Conservation (phyloP, 202 grass and related monocot genomes). For the Elaeis oleifera region DNA sequence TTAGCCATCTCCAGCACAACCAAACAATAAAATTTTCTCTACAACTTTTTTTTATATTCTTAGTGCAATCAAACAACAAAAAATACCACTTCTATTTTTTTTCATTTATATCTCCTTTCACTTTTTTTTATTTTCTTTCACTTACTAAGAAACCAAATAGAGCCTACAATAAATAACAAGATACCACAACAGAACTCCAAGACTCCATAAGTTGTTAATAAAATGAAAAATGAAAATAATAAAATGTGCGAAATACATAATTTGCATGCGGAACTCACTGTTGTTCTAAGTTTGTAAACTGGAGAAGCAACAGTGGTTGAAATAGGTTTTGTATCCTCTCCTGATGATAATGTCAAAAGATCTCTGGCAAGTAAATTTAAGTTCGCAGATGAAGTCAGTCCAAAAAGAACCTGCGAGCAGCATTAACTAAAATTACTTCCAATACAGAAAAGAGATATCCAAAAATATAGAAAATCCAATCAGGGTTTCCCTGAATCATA, state of each 20-base stretch:
- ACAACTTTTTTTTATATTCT: no score
- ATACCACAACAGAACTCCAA: not conserved
- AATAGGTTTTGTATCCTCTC: constrained; percentile 34
- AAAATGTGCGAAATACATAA: not conserved
- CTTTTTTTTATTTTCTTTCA: no score
- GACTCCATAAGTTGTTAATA: no score
- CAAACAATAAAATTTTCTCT: no score
- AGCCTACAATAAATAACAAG: not conserved
- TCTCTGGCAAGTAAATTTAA: constrained; percentile 48
- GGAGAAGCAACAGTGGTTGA: constrained; percentile 55
- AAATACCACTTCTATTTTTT: no score
- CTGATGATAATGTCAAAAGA: constrained; percentile 44
- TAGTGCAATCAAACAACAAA: no score
- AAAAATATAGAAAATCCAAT: no score
- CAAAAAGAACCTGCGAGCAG: constrained; percentile 65
- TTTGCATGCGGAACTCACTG: constrained; percentile 44
- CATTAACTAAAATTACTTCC: not conserved
- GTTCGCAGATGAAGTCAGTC: constrained; percentile 53
- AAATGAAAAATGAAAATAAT: not conserved
- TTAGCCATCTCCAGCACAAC: no score
- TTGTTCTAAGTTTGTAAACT: constrained; percentile 69
- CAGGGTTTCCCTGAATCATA: no score
- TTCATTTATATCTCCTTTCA: no score
- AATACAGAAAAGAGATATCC: no score
- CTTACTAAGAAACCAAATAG: no score